Base-by-base conservation (phyloP, 129 eudicot species). In the Pulicaria dysenterica region DNA sequence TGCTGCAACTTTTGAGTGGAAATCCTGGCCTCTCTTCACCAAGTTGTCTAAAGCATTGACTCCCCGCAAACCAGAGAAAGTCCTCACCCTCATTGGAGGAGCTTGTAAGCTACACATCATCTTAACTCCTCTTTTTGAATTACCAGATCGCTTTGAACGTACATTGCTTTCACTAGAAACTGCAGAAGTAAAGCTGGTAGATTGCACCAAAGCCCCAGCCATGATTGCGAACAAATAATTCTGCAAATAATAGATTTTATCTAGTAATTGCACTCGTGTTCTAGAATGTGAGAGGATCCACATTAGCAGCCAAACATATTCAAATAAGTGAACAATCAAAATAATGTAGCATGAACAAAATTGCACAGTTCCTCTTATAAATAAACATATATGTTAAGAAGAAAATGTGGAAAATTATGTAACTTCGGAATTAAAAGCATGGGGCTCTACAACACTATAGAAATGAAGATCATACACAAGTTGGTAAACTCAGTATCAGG, bases 181-280 rank as follows among this genome's bases (percentile, higher is more conserved):
- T 17, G 90, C 80, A 48, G 96, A 90, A 34, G 95, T 72, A 66
- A 92, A 79, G 54, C 87, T 86, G 62, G 94, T 92, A n/a, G 96
- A 89, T 80, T 83, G 98, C 73, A 89, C 83, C 69, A 92, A 50
- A 62, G 90, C 91, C 69, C 88, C 86, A 2, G 90, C 95, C 98
- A 92, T 92, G 78, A 79, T 69, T 87, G 69, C 85, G 72, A 69
- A 77, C 74, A 77, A 66, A n/a, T 5, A 72, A 61, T 62, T 64
- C 79, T 74, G 79, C 72, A 41, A 63, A 50, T 1, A 8, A 73
- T 9, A 7, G 43, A 49, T 49, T 37, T 15, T 19, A 50, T 19
- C 44, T 63, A 8, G 53, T 49, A 16, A 48, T 64, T 73, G 49
- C 43, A 50, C 24, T 51, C 63, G 64, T 15, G 43, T 71, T 24